A percentile compares a stretch with the other conserved stretches of the same genome.
Conservation (phyloP, 2,329 filamentous ascomycete species). For the Whalleya microplaca region DNA sequence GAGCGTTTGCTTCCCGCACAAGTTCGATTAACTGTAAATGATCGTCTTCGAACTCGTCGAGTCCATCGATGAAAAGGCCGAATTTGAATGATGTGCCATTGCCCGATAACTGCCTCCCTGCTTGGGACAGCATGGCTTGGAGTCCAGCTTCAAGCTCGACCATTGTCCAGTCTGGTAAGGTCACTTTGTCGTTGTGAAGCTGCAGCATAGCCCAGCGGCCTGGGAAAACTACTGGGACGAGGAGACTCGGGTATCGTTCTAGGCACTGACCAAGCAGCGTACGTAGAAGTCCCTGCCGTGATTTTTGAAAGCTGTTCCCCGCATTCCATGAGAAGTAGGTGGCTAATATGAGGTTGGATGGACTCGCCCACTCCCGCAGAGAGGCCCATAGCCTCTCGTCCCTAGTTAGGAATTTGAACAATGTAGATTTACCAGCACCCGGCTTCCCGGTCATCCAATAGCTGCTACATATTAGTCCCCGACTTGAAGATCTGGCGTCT, state of each 20-base stretch:
- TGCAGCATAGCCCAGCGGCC: conserved; percentile 11
- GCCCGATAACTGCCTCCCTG: not conserved
- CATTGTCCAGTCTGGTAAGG: conserved; percentile 8
- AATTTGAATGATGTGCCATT: conserved; percentile 4
- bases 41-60: conserved; percentile 10
- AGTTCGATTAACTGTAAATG: conserved; percentile 16
- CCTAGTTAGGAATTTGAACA: conserved; percentile 20
- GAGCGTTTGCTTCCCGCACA: conserved; percentile 2
- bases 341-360: not conserved
- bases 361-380: conserved; percentile 1
- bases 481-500: no score
- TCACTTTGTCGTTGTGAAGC: conserved; percentile 3
- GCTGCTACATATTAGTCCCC: no score
- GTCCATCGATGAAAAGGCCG: conserved; percentile 26
- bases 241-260: not conserved
- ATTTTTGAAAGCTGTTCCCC: conserved; percentile 28
- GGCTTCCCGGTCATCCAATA: conserved; percentile 29
- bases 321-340: conserved; percentile 31
- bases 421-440: conserved; percentile 22
- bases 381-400: not conserved
- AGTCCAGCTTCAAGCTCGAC: conserved; percentile 14
- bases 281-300: conserved; percentile 25
- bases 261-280: conserved; percentile 25
- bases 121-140: not conserved
- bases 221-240: conserved; percentile 10